Evolutionary conservation across 2,329 filamentous ascomycete genomes (phyloP).

Genomic region (Colletotrichum shisoi): DNA sequence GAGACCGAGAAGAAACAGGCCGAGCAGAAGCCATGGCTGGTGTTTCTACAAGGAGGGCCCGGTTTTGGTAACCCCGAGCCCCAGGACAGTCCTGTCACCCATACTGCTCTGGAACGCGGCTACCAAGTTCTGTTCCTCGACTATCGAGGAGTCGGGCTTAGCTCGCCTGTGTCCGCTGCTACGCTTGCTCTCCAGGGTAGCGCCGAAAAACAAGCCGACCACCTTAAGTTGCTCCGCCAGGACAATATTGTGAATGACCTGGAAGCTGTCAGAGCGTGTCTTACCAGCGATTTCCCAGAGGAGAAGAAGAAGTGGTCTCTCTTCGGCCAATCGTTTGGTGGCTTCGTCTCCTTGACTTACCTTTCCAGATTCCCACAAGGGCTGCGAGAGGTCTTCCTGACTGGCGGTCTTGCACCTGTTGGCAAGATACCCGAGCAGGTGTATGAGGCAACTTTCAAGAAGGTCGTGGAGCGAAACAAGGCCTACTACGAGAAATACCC

Average conservation of each 20-base stretch:
- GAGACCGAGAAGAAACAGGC: constrained; percentile 48
- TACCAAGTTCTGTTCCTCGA: constrained; percentile 90
- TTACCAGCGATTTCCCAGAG: constrained; percentile 74
- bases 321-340: constrained; percentile 91
- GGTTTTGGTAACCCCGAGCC: constrained; percentile 80
- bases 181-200: constrained; percentile 73
- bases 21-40: constrained; percentile 63
- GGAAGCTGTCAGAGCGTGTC: constrained; percentile 79
- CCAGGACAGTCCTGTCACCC: constrained; percentile 75
- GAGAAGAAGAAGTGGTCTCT: constrained; percentile 82
- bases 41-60: constrained; percentile 87
- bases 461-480: constrained; percentile 74
- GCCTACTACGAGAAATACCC: constrained; percentile 87
- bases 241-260: constrained; percentile 90
- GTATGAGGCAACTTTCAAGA: constrained; percentile 75
- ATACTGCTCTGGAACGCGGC: constrained; percentile 75
- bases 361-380: constrained; percentile 81
- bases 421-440: constrained; percentile 75
- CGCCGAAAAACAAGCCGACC: constrained; percentile 74
- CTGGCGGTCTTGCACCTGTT: constrained; percentile 83
- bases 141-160: constrained; percentile 87
- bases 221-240: constrained; percentile 84
- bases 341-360: constrained; percentile 85
- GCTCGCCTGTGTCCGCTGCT: constrained; percentile 77
- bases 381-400: constrained; percentile 82